phyloP scores from a whole-genome alignment of 345 rosid species.

The Capsella bursapastoris region DNA sequence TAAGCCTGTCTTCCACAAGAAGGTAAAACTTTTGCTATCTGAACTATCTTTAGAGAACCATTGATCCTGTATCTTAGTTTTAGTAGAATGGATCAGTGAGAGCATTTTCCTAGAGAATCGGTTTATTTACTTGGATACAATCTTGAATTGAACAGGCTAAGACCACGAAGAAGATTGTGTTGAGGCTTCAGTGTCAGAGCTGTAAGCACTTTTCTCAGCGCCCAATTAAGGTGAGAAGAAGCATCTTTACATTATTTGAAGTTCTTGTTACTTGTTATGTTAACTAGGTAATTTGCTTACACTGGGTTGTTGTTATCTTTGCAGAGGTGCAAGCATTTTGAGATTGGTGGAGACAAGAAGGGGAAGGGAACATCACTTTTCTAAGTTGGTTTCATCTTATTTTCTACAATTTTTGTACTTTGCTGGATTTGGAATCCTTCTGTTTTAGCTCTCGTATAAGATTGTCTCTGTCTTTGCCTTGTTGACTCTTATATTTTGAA shows the following conservation, averaged over 20 bases:
- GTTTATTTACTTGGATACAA: neutral
- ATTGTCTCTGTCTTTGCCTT: slow-evolving; percentile 28
- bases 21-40: slow-evolving; percentile 45
- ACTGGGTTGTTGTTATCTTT: neutral
- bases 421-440: slow-evolving; percentile 27
- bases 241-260: neutral
- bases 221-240: slow-evolving; percentile 58
- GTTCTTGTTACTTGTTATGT: neutral
- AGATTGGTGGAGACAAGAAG: slow-evolving; percentile 75
- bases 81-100: neutral
- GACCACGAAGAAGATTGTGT: slow-evolving; percentile 85
- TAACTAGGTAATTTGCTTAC: neutral
- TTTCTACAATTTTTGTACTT: slow-evolving; percentile 30
- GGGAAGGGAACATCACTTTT: slow-evolving; percentile 74
- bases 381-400: slow-evolving; percentile 36
- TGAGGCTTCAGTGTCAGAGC: slow-evolving; percentile 82
- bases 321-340: slow-evolving; percentile 78
- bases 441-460: slow-evolving; percentile 40
- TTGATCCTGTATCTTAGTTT: neutral
- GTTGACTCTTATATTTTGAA: slow-evolving; percentile 29
- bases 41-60: neutral
- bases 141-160: slow-evolving; percentile 54
- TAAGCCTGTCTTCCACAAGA: slow-evolving; percentile 88
- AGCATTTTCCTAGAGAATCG: neutral
- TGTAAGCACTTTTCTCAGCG: slow-evolving; percentile 86